phyloP scores from a whole-genome alignment of 495 filamentous ascomycete genomes.

The Daldinia bambusicola region DNA sequence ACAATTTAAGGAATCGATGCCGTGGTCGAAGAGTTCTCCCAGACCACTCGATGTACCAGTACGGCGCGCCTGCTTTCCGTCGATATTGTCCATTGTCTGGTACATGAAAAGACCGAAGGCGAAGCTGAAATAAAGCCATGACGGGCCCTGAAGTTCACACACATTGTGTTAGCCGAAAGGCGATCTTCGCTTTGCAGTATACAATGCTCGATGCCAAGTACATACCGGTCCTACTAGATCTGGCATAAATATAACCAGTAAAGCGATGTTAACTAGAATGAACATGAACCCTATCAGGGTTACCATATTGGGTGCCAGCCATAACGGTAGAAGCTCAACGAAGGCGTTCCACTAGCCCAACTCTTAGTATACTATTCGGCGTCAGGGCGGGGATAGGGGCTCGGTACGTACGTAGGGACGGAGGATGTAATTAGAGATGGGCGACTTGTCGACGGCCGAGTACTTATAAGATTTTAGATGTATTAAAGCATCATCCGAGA shows the following conservation, averaged over 20 bases:
- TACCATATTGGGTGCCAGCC: slow-evolving; percentile 97
- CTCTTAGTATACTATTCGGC: slow-evolving; percentile 42
- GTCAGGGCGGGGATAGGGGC: slow-evolving; percentile 20
- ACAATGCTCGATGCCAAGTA: not conserved
- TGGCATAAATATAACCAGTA: slow-evolving; percentile 85
- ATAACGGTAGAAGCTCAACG: slow-evolving; percentile 90
- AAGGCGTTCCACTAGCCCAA: slow-evolving; percentile 90
- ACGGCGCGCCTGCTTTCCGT: slow-evolving; percentile 94
- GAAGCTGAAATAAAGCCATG: slow-evolving; percentile 95
- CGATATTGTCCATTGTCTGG: slow-evolving; percentile 98
- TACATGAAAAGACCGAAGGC: slow-evolving; percentile 97
- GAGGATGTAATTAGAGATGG: slow-evolving; percentile 90
- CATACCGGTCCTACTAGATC: slow-evolving; percentile 91
- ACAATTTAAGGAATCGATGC: slow-evolving; percentile 97
- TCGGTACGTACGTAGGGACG: slow-evolving; percentile 83
- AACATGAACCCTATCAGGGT: slow-evolving; percentile 95
- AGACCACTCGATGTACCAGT: slow-evolving; percentile 95
- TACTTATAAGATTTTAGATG: slow-evolving; percentile 98
- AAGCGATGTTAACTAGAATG: slow-evolving; percentile 85
- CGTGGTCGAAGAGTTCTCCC: slow-evolving; percentile 97
- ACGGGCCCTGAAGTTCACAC: slow-evolving; percentile 68
- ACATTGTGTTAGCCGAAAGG: slow-evolving; percentile 28
- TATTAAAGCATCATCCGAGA: slow-evolving; percentile 69
- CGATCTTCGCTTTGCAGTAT: not conserved
- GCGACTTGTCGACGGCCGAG: slow-evolving; percentile 95